phyloP scores from a whole-genome alignment of 352 stramenopile species.

The Globisporangium spinosum region DNA sequence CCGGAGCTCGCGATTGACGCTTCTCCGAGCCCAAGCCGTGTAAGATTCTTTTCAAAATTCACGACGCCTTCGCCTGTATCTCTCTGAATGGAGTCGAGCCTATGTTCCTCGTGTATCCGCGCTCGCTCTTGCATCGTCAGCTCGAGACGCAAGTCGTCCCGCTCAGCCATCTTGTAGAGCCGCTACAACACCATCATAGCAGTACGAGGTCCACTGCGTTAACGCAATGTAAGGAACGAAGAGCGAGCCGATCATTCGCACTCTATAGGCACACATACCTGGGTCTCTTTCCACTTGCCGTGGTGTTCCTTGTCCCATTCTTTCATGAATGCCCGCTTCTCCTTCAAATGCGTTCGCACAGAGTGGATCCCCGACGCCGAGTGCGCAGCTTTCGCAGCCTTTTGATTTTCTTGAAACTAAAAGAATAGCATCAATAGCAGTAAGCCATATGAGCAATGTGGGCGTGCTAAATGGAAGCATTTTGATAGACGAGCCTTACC shows the following conservation, averaged over 20 bases:
- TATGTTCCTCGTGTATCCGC: slow-evolving; percentile 27
- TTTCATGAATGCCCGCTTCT: slow-evolving; percentile 56
- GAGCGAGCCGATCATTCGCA: background rate
- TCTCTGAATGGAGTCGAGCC: slow-evolving; percentile 26
- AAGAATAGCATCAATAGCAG: background rate
- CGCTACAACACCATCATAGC: slow-evolving; percentile 17
- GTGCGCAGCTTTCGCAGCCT: slow-evolving; percentile 21
- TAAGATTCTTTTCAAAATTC: slow-evolving; percentile 67
- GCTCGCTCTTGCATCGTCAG: slow-evolving; percentile 47
- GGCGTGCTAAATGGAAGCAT: background rate
- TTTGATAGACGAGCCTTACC: slow-evolving; percentile 19
- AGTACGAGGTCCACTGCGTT: background rate
- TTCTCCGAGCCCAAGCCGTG: slow-evolving; percentile 40
- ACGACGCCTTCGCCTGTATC: slow-evolving; percentile 44
- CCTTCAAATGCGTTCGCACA: slow-evolving; percentile 45
- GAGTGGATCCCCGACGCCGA: slow-evolving; percentile 24
- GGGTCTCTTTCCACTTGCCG: slow-evolving; percentile 49
- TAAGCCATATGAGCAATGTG: background rate
- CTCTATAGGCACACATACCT: slow-evolving; percentile 26
- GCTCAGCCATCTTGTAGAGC: slow-evolving; percentile 34
- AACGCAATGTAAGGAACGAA: background rate
- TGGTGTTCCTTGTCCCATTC: slow-evolving; percentile 59
- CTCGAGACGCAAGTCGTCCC: slow-evolving; percentile 55
- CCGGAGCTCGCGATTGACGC: slow-evolving; percentile 9
- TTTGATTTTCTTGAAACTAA: slow-evolving; percentile 33